A percentile compares a stretch with the other conserved stretches of the same genome.
phyloP scores from a whole-genome alignment of 225 moss, liverwort and hornwort species.

The Neckera pumila region DNA sequence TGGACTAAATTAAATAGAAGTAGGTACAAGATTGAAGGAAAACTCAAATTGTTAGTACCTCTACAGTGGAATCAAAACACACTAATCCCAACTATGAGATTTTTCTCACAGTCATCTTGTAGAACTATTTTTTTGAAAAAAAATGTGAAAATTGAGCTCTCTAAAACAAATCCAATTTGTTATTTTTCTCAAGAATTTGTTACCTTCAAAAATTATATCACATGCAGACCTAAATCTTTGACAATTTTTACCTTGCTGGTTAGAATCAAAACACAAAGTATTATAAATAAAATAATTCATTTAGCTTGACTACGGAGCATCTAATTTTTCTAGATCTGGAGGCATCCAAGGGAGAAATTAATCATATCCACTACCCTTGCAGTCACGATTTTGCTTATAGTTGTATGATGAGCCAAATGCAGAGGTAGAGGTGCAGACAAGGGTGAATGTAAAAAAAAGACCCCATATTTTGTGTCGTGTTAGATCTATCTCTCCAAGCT shows the following conservation, averaged over 20 bases:
- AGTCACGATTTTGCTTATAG: too few relatives aligned
- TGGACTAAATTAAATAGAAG: neutral
- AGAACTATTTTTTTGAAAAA: neutral
- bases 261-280: neutral
- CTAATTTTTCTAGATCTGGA: neutral
- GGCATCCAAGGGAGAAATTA: neutral
- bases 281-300: neutral
- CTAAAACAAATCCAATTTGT: neutral
- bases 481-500: too few relatives aligned
- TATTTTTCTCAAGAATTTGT: too few relatives aligned
- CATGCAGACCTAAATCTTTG: accelerated
- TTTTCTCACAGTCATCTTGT: neutral
- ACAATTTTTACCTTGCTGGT: neutral
- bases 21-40: neutral
- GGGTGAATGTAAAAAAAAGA: too few relatives aligned
- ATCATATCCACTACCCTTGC: too few relatives aligned
- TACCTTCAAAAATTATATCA: neutral
- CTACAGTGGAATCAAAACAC: neutral
- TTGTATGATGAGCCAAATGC: too few relatives aligned
- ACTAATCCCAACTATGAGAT: accelerated
- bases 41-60: neutral
- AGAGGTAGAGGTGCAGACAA: too few relatives aligned
- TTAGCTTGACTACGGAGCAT: neutral
- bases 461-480: too few relatives aligned
- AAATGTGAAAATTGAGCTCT: neutral